Evolutionary conservation across 805 yeast genomes (phyloP).

Genomic region (Candida multigemmis): DNA sequence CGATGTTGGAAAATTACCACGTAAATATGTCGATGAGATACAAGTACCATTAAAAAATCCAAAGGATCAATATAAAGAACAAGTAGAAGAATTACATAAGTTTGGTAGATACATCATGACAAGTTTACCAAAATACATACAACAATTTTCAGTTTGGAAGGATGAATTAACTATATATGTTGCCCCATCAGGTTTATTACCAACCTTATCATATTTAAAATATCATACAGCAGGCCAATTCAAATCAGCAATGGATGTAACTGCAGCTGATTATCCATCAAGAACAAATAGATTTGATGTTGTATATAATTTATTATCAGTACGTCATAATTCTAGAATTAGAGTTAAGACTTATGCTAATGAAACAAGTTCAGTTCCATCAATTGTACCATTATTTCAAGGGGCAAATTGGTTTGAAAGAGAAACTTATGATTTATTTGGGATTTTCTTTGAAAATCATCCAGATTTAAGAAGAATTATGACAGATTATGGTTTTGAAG

Average conservation of each 20-base stretch:
- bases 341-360: constrained; percentile 84
- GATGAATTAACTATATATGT: constrained; percentile 73
- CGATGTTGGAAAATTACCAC: constrained; percentile 27
- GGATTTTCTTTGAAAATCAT: constrained; percentile 80
- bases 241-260: constrained; percentile 70
- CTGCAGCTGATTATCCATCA: constrained; percentile 82
- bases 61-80: constrained; percentile 62
- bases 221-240: constrained; percentile 78
- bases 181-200: constrained; percentile 68
- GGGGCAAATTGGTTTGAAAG: constrained; percentile 91
- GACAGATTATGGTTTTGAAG: constrained; percentile 90
- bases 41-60: constrained; percentile 60
- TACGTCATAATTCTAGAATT: constrained; percentile 78
- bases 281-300: constrained; percentile 82
- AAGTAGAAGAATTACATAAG: constrained; percentile 63
- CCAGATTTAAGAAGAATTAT: constrained; percentile 84
- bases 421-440: constrained; percentile 82
- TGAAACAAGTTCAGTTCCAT: constrained; percentile 76
- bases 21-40: constrained; percentile 21
- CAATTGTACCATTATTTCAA: constrained; percentile 59
- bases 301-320: constrained; percentile 73
- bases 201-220: constrained; percentile 60
- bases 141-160: constrained; percentile 84
- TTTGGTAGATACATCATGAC: constrained; percentile 75
- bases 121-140: constrained; percentile 72